These are phyloP conservation scores for Tuber borchii DNA, from an alignment of 495 filamentous ascomycete species.

Conservation along the genomic window DNA sequence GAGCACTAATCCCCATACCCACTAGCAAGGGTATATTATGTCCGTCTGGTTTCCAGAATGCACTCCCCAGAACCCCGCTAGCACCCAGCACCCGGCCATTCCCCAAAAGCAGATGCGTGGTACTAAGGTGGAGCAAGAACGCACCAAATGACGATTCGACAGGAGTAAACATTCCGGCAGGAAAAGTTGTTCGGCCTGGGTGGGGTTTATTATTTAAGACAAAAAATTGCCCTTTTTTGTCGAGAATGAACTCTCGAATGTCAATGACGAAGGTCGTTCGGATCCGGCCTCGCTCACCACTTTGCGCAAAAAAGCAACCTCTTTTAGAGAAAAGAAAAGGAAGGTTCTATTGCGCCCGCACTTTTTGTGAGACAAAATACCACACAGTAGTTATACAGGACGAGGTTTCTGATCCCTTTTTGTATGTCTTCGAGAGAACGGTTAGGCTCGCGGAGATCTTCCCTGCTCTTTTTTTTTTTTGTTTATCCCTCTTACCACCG, in stretches of 20 bases:
- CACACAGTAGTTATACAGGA: not conserved
- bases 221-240: not conserved
- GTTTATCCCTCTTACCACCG: not conserved
- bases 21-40: constrained; percentile 50
- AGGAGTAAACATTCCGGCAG: constrained; percentile 53
- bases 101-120: constrained; percentile 50
- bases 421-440: not conserved
- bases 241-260: not conserved
- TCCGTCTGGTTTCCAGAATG: constrained; percentile 42
- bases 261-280: not conserved
- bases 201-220: not conserved
- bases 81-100: constrained; percentile 55
- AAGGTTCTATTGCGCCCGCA: not conserved
- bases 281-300: not conserved
- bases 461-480: not conserved
- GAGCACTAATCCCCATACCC: constrained; percentile 48
- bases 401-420: not conserved
- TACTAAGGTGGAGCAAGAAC: constrained; percentile 51
- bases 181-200: not conserved
- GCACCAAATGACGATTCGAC: constrained; percentile 54
- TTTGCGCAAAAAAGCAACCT: not conserved
- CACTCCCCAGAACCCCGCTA: constrained; percentile 48
- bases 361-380: not conserved
- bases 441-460: not conserved
- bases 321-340: not conserved